Percentiles rank a stretch among this genome's conserved stretches.
Conservation (phyloP, 2,329 filamentous ascomycete genomes). For the Lithohypha guttulata region DNA sequence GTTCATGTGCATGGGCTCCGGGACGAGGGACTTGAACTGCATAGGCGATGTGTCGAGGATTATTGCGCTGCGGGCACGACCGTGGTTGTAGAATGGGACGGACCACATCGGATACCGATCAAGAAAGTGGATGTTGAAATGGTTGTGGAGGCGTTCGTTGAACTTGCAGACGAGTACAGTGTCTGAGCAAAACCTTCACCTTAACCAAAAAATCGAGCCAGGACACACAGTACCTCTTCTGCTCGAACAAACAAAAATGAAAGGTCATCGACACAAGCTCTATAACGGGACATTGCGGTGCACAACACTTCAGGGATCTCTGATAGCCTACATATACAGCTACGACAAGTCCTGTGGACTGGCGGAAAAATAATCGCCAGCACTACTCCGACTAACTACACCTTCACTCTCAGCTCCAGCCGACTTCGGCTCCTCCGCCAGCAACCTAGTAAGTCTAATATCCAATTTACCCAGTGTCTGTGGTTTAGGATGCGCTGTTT, state of each 20-base stretch:
- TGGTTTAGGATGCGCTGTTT: not conserved
- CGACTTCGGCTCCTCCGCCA: constrained; percentile 9
- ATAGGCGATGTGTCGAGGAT: constrained; percentile 44
- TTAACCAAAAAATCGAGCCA: too few relatives aligned
- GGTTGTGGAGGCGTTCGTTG: constrained; percentile 43
- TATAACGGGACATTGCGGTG: too few relatives aligned
- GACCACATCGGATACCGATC: constrained; percentile 59
- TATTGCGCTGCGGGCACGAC: constrained; percentile 49
- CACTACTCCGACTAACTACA: constrained; percentile 10
- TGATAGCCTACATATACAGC: too few relatives aligned
- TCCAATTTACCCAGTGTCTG: constrained; percentile 5
- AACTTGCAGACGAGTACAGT: constrained; percentile 41
- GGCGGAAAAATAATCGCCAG: constrained; percentile 17
- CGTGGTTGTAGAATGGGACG: constrained; percentile 61
- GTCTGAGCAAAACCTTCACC: too few relatives aligned
- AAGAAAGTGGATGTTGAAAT: constrained; percentile 54
- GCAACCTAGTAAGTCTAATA: constrained; percentile 2
- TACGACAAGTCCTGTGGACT: constrained; percentile 15
- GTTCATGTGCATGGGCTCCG: constrained; percentile 57
- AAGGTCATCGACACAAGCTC: too few relatives aligned
- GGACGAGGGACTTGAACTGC: constrained; percentile 50
- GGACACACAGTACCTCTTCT: too few relatives aligned
- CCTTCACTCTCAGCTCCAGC: constrained; percentile 8
- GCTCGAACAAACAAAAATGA: too few relatives aligned
- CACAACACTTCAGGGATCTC: too few relatives aligned